These are phyloP conservation scores for Alternaria arbusti DNA, from an alignment of 2,329 filamentous ascomycete species.

Conservation along the genomic window DNA sequence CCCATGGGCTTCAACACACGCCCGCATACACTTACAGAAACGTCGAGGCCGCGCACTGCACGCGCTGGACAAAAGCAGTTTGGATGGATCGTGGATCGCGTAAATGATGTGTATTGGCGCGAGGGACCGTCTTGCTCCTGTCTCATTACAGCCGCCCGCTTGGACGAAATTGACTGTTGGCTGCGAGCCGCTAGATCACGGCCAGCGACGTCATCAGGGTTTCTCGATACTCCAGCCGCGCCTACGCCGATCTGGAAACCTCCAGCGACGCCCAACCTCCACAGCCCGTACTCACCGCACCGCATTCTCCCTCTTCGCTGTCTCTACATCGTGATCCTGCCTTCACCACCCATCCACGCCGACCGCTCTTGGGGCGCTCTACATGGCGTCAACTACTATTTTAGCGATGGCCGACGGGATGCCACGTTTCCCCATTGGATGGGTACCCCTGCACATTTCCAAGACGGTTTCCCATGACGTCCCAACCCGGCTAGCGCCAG, in stretches of 20 bases:
- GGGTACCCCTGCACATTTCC: not conserved
- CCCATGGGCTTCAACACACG: not conserved
- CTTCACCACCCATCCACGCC: not conserved
- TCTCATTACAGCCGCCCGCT: conserved; percentile 4
- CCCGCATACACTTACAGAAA: conserved; percentile 3
- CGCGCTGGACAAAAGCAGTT: conserved; percentile 4
- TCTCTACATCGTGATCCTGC: not conserved
- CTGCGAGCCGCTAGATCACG: conserved; percentile 5
- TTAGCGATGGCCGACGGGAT: not conserved
- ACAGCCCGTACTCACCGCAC: not conserved
- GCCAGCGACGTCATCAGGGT: conserved; percentile 15
- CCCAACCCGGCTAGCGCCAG: not conserved
- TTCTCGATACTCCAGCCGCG: conserved; percentile 4
- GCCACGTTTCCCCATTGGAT: conserved; percentile 9
- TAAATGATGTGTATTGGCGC: conserved; percentile 1
- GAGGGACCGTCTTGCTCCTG: conserved; percentile 6
- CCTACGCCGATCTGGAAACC: not conserved
- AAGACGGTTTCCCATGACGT: not conserved
- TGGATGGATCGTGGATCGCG: conserved; percentile 4
- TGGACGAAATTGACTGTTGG: conserved; percentile 16
- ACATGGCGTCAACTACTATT: not conserved
- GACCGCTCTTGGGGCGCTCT: not conserved
- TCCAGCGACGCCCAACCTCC: not conserved
- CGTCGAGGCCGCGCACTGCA: not conserved
- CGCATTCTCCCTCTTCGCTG: not conserved